Evolutionary conservation across 192 early-diverging fungal species (phyloP).

Genomic region (Linnemannia zychae): DNA sequence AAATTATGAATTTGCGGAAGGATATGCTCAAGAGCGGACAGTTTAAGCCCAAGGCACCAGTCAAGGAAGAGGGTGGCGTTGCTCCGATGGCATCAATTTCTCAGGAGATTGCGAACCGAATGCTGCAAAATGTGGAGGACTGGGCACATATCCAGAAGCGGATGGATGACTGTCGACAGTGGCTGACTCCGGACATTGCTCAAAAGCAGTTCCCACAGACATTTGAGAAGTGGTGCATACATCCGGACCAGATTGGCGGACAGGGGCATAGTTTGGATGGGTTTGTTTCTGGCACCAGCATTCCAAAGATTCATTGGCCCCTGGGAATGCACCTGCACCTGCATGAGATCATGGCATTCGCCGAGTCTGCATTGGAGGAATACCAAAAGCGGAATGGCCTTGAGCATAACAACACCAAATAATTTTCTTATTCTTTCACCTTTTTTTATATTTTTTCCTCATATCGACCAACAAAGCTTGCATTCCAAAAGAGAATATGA

Average conservation of each 20-base stretch:
- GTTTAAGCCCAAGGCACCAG: slow-evolving; percentile 16
- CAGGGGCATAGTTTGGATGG: slow-evolving; percentile 23
- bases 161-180: slow-evolving; percentile 38
- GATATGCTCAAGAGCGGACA: slow-evolving; percentile 49
- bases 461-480: neutral
- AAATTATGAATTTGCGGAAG: slow-evolving; percentile 26
- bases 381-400: slow-evolving; percentile 33
- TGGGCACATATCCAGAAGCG: slow-evolving; percentile 53
- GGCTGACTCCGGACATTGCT: slow-evolving; percentile 44
- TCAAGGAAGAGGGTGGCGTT: slow-evolving; percentile 12
- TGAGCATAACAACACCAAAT: neutral
- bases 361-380: slow-evolving; percentile 31
- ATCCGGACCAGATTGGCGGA: slow-evolving; percentile 36
- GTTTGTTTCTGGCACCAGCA: slow-evolving; percentile 23
- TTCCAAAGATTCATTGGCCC: slow-evolving; percentile 46
- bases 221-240: slow-evolving; percentile 46
- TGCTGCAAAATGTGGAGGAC: slow-evolving; percentile 51
- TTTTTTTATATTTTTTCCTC: slow-evolving; percentile 1
- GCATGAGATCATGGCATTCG: slow-evolving; percentile 41
- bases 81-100: slow-evolving; percentile 25
- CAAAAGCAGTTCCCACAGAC: slow-evolving; percentile 38
- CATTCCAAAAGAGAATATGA: slow-evolving; percentile 3
- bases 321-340: slow-evolving; percentile 40
- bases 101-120: slow-evolving; percentile 28
- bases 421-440: neutral